Evolutionary conservation across 2,329 filamentous ascomycete species (phyloP).

Genomic region (Cladosporium sp.): DNA sequence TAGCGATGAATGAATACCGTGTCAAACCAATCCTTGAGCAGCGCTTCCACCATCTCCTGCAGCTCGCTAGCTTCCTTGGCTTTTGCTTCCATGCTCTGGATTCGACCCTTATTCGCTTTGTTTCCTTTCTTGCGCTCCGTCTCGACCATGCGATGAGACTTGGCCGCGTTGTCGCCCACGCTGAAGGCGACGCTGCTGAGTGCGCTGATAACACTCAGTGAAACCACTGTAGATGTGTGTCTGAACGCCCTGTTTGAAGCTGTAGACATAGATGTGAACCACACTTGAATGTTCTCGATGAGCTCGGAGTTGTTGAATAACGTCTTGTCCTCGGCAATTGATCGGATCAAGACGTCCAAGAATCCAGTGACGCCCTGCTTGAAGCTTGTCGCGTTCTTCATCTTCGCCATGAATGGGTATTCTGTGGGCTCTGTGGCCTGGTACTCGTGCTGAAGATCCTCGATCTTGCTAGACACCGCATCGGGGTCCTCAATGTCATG

Average conservation of each 20-base stretch:
- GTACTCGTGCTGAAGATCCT: slow-evolving; percentile 85
- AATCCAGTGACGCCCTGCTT: slow-evolving; percentile 76
- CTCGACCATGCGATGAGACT: slow-evolving; percentile 76
- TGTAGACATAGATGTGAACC: slow-evolving; percentile 89
- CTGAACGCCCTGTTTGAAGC: slow-evolving; percentile 85
- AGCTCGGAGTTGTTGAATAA: slow-evolving; percentile 76
- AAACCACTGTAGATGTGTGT: slow-evolving; percentile 87
- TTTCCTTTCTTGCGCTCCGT: slow-evolving; percentile 73
- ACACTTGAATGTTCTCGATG: slow-evolving; percentile 85
- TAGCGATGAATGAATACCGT: slow-evolving; percentile 94
- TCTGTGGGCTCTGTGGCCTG: slow-evolving; percentile 74
- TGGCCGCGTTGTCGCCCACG: slow-evolving; percentile 71
- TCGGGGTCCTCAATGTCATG: slow-evolving; percentile 90
- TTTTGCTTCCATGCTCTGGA: slow-evolving; percentile 71
- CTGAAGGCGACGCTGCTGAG: slow-evolving; percentile 73
- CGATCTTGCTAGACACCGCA: slow-evolving; percentile 74
- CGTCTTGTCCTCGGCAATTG: slow-evolving; percentile 78
- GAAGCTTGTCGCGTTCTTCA: slow-evolving; percentile 75
- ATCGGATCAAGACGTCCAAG: slow-evolving; percentile 72
- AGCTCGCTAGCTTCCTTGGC: slow-evolving; percentile 70
- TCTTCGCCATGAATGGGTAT: slow-evolving; percentile 85
- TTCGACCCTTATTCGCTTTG: slow-evolving; percentile 74
- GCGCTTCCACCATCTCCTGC: slow-evolving; percentile 68
- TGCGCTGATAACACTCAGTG: slow-evolving; percentile 75
- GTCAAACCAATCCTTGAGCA: slow-evolving; percentile 85